Conservation (phyloP, 768 basidiomycete genomes). For the Calocybe indica region DNA sequence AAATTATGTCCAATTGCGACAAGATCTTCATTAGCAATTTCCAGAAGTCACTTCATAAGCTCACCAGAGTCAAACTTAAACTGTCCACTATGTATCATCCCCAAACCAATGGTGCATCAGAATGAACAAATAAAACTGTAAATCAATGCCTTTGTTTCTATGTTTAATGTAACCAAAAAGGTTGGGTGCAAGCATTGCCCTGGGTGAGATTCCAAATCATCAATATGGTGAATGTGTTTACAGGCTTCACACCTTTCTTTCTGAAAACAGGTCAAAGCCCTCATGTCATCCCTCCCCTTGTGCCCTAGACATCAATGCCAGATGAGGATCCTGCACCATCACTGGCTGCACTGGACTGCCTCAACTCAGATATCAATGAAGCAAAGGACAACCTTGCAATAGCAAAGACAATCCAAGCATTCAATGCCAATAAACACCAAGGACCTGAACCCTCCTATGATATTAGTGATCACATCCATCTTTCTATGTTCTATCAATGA, state of each 20-base stretch:
- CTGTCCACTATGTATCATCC: conserved; percentile 21
- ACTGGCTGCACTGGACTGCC: too few relatives aligned
- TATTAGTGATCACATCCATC: too few relatives aligned
- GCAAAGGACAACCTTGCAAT: too few relatives aligned
- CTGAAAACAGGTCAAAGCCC: conserved; percentile 17
- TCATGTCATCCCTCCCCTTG: too few relatives aligned
- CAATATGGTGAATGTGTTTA: conserved; percentile 22
- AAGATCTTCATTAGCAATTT: conserved; percentile 4
- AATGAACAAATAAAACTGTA: conserved; percentile 23
- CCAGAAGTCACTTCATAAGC: conserved; percentile 10
- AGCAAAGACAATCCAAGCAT: too few relatives aligned
- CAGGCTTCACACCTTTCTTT: conserved; percentile 30
- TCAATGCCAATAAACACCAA: too few relatives aligned
- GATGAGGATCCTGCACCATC: too few relatives aligned
- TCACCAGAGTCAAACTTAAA: conserved; percentile 11
- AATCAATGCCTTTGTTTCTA: conserved; percentile 22
- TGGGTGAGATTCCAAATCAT: conserved; percentile 33
- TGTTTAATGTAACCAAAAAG: conserved; percentile 15
- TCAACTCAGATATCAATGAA: too few relatives aligned
- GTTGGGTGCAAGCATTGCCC: conserved; percentile 22
- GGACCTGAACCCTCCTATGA: too few relatives aligned
- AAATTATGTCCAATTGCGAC: conserved; percentile 16
- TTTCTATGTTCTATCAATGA: too few relatives aligned
- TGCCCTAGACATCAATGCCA: too few relatives aligned
- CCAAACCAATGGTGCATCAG: conserved; percentile 21